Evolutionary conservation across 805 yeast species (phyloP).

Genomic region (Ogataea pilisensis): DNA sequence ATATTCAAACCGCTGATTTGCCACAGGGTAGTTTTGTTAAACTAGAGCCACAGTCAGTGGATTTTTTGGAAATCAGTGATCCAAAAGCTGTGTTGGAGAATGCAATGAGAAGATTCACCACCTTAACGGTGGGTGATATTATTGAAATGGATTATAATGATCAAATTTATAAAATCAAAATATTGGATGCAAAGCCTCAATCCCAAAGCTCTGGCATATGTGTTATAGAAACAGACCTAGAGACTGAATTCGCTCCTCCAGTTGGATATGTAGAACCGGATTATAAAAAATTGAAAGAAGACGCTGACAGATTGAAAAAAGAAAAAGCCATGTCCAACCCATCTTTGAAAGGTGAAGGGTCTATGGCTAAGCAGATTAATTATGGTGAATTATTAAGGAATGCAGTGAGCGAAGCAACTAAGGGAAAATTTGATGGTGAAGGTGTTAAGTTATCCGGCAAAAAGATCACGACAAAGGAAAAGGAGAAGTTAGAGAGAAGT

Average conservation of each 20-base stretch:
- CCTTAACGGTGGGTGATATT: slow-evolving; percentile 78
- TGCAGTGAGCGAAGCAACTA: slow-evolving; percentile 28
- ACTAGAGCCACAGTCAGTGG: slow-evolving; percentile 92
- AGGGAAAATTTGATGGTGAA: slow-evolving; percentile 45
- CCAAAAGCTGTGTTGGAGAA: slow-evolving; percentile 96
- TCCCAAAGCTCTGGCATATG: slow-evolving; percentile 65
- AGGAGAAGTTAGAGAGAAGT: slow-evolving; percentile 11
- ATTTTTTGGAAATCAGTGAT: slow-evolving; percentile 87
- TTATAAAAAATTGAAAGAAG: slow-evolving; percentile 39
- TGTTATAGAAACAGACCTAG: slow-evolving; percentile 94
- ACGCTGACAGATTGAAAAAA: slow-evolving; percentile 33
- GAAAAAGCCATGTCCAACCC: slow-evolving; percentile 36
- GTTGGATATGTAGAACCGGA: slow-evolving; percentile 97
- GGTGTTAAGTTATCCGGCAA: slow-evolving; percentile 75
- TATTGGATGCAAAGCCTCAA: slow-evolving; percentile 84
- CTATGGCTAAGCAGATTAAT: slow-evolving; percentile 73
- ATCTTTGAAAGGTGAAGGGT: slow-evolving; percentile 40
- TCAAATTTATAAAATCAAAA: slow-evolving; percentile 70
- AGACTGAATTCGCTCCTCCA: slow-evolving; percentile 98
- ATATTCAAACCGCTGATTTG: slow-evolving; percentile 70
- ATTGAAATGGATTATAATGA: slow-evolving; percentile 84
- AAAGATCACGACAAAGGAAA: slow-evolving; percentile 22
- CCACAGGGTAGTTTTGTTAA: slow-evolving; percentile 87
- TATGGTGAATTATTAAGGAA: slow-evolving; percentile 56
- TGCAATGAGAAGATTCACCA: slow-evolving; percentile 83